Conservation (phyloP, 768 basidiomycete genomes). For the Suillus brevipes region DNA sequence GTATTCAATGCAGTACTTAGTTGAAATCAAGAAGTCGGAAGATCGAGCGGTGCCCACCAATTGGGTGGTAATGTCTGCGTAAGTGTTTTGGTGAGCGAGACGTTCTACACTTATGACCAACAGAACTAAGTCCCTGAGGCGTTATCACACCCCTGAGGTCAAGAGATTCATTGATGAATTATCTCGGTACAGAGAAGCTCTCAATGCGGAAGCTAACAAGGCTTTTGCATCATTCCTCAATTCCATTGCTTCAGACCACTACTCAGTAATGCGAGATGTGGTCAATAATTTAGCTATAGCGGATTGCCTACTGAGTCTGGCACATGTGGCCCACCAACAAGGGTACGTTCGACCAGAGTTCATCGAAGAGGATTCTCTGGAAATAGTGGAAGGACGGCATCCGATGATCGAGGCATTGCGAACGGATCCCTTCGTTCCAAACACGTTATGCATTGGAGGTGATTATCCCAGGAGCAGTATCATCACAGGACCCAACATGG, state of each 20-base stretch:
- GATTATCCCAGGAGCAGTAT: slow-evolving; percentile 56
- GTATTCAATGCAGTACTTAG: slow-evolving; percentile 55
- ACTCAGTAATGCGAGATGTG: slow-evolving; percentile 68
- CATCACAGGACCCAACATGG: slow-evolving; percentile 87
- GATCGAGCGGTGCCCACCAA: slow-evolving; percentile 44
- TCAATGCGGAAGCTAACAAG: slow-evolving; percentile 61
- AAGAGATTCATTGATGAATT: slow-evolving; percentile 64
- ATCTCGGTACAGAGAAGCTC: slow-evolving; percentile 71
- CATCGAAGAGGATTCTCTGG: slow-evolving; percentile 61
- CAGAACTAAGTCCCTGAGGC: slow-evolving; percentile 69
- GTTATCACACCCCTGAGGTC: slow-evolving; percentile 77
- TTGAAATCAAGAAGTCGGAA: slow-evolving; percentile 71
- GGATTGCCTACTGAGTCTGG: slow-evolving; percentile 86
- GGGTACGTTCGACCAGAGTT: slow-evolving; percentile 82
- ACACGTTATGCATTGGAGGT: slow-evolving; percentile 67
- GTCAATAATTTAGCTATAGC: slow-evolving; percentile 80
- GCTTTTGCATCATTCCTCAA: slow-evolving; percentile 69
- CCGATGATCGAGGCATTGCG: slow-evolving; percentile 87
- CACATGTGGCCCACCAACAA: slow-evolving; percentile 71
- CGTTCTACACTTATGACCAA: slow-evolving; percentile 8
- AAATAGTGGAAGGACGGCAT: slow-evolving; percentile 84
- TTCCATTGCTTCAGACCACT: slow-evolving; percentile 68
- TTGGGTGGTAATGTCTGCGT: slow-evolving; percentile 75
- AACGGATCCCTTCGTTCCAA: slow-evolving; percentile 84
- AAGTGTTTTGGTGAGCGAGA: slow-evolving; percentile 5